Percentiles rank a stretch among this genome's conserved stretches.
Conservation (phyloP, 495 filamentous ascomycete genomes). For the Daldinia loculata region DNA sequence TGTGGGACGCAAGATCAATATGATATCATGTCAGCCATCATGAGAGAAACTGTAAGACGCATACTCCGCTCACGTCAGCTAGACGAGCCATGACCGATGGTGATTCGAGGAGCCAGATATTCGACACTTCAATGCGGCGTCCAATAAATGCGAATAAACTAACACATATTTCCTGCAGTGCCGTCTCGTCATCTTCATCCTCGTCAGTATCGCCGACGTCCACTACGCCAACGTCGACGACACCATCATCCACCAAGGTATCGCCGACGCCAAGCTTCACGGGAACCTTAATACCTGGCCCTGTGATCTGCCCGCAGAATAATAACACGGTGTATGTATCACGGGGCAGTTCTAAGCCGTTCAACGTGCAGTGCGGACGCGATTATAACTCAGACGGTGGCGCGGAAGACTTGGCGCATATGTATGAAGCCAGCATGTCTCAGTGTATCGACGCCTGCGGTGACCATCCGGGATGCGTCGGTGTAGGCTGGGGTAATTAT, state of each 20-base stretch:
- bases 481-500: conserved; percentile 48
- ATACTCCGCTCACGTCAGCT: conserved; percentile 23
- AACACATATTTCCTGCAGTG: conserved; percentile 1
- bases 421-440: conserved; percentile 30
- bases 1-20: not conserved
- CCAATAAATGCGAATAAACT: conserved; percentile 6
- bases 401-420: conserved; percentile 41
- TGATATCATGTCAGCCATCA: not conserved
- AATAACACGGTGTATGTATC: conserved; percentile 50
- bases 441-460: conserved; percentile 49
- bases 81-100: not conserved
- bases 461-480: conserved; percentile 39
- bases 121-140: not conserved
- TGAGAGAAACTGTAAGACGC: not conserved
- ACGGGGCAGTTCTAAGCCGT: conserved; percentile 24
- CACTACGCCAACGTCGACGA: conserved; percentile 23
- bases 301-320: conserved; percentile 43
- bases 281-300: conserved; percentile 4
- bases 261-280: conserved; percentile 34
- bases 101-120: not conserved
- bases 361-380: conserved; percentile 48
- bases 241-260: conserved; percentile 15
- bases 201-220: conserved; percentile 7
- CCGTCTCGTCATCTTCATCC: conserved; percentile 5
- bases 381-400: conserved; percentile 47